Evolutionary conservation across 257 asterid species (phyloP).

Genomic region (Sherardia arvensis): DNA sequence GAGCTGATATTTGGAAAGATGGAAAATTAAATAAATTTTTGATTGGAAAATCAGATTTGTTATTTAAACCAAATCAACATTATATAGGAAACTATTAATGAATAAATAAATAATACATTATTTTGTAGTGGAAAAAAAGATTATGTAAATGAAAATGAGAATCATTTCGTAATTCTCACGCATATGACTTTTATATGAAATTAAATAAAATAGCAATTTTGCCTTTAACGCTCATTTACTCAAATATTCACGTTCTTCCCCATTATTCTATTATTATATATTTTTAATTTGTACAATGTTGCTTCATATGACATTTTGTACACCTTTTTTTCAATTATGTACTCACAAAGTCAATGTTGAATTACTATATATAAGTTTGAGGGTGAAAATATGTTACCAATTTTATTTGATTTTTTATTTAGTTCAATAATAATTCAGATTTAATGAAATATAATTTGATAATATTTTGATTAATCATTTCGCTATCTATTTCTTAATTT

Average conservation of each 20-base stretch:
- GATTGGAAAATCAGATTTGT: background rate
- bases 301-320: background rate
- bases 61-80: no score
- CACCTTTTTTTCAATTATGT: background rate
- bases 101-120: no score
- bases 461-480: no score
- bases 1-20: background rate
- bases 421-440: no score
- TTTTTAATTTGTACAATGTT: background rate
- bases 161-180: background rate
- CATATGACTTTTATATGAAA: background rate
- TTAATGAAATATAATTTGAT: no score
- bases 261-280: no score
- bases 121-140: no score
- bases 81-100: background rate
- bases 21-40: background rate
- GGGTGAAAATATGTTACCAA: background rate
- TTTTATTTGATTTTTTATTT: no score
- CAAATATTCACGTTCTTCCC: background rate
- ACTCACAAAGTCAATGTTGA: background rate
- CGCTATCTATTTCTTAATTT: no score
- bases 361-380: no score
- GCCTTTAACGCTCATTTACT: background rate
- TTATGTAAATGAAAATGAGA: background rate
- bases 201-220: no score